Percentiles rank a stretch among this genome's conserved stretches.
phyloP scores from a whole-genome alignment of 805 yeast genomes.

The Saturnispora diversa region DNA sequence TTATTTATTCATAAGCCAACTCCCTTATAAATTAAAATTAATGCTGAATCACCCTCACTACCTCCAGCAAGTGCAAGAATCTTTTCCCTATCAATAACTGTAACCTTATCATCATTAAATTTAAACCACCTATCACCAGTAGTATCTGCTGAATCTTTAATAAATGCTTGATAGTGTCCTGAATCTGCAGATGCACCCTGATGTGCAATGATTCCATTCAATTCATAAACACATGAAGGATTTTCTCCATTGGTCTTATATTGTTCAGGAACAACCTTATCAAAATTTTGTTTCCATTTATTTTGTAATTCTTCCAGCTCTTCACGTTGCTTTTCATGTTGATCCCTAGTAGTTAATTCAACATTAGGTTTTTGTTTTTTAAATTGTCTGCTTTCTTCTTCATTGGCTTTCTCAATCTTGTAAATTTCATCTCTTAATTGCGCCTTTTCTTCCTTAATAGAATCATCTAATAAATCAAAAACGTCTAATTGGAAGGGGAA shows the following conservation, averaged over 20 bases:
- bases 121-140: slow-evolving; percentile 83
- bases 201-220: slow-evolving; percentile 80
- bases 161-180: slow-evolving; percentile 93
- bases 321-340: slow-evolving; percentile 45
- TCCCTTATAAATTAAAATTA: slow-evolving; percentile 78
- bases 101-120: slow-evolving; percentile 88
- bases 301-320: slow-evolving; percentile 40
- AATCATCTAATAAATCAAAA: slow-evolving; percentile 77
- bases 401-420: slow-evolving; percentile 63
- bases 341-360: slow-evolving; percentile 43
- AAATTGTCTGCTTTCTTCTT: slow-evolving; percentile 63
- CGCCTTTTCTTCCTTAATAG: slow-evolving; percentile 56
- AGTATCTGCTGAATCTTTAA: slow-evolving; percentile 56
- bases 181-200: slow-evolving; percentile 94
- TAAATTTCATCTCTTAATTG: slow-evolving; percentile 71
- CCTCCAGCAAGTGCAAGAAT: slow-evolving; percentile 91
- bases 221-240: slow-evolving; percentile 80
- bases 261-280: slow-evolving; percentile 35
- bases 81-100: slow-evolving; percentile 67
- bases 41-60: slow-evolving; percentile 94
- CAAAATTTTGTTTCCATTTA: slow-evolving; percentile 42
- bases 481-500: slow-evolving; percentile 92
- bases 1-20: slow-evolving; percentile 43
- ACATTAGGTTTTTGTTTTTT: slow-evolving; percentile 46
- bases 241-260: slow-evolving; percentile 54